Conservation (phyloP, 257 asterid species). For the Paulownia fortunei region DNA sequence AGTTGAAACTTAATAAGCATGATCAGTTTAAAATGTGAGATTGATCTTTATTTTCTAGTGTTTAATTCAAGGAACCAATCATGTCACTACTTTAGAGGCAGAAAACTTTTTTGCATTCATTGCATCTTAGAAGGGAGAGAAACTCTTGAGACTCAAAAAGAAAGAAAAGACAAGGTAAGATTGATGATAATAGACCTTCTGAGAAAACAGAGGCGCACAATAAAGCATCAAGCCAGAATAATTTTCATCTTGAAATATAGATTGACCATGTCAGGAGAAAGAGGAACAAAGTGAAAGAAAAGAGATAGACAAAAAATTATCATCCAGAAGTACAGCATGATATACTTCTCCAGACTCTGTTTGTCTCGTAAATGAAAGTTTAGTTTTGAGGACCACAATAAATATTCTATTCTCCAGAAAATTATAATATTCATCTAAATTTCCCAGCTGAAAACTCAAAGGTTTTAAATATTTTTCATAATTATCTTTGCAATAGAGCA, state of each 20-base stretch:
- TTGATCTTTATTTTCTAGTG: neutral
- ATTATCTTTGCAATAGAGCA: neutral
- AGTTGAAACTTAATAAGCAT: neutral
- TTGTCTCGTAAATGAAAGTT: neutral
- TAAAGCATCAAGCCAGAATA: neutral
- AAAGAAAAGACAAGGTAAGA: conserved; percentile 11
- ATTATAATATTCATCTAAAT: conserved; percentile 1
- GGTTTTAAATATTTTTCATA: neutral
- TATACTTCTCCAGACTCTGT: neutral
- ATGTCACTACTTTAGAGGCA: neutral
- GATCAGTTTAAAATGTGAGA: neutral
- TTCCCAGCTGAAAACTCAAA: neutral
- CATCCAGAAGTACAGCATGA: conserved; percentile 7
- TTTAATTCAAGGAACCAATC: conserved; percentile 4
- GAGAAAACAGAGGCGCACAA: neutral
- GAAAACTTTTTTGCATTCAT: neutral
- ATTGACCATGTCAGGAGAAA: neutral
- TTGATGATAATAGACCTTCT: neutral
- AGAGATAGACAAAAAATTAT: neutral
- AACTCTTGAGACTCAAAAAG: neutral
- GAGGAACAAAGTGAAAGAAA: neutral
- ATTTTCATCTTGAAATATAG: neutral
- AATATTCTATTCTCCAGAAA: neutral
- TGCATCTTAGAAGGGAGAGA: neutral
- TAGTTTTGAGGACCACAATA: neutral